Base-by-base conservation (phyloP, 306 rosid species). In the Sechiopsis laciniata region DNA sequence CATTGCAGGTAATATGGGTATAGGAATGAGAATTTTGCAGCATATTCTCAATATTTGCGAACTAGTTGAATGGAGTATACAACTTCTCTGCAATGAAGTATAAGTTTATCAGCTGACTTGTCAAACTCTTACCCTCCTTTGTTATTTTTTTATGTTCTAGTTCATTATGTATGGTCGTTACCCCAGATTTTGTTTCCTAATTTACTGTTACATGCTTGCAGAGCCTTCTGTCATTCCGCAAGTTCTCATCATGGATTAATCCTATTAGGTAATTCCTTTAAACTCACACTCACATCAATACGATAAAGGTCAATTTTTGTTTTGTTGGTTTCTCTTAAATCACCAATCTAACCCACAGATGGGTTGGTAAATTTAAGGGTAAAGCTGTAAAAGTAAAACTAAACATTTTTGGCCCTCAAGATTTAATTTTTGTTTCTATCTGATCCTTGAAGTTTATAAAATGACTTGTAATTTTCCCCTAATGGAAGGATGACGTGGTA, bases 231-330 rank as follows among this genome's bases (percentile, higher is more conserved):
- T 89, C 97, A 7, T 89, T 94, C 71, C 96, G 96, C 78, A 89
- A 90, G 83, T 89, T 81, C 82, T 94, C 98, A 12, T 84, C 96
- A 42, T 89, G 96, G 97, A 94, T 94, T 82, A 94, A 94, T 83
- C 98, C 95, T 52, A 63, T 86, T 67, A 89, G 97, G 97, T 90
- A 81, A 71, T 48, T 65, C 74, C 55, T 66, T 16, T 12, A 58
- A 37, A 35, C 73, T 54, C 26, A 48, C 21, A 54, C 8, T 29
- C 40, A 57, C 11, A 21, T 68, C 22, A 52, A 5, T 19, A 20
- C 10, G 54, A 65, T 65, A 17, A 24, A 7, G 22, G n/a, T 32
- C 37, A 32, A 32, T 26, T 26, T 26, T 26, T 35, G 2, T 35
- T 35, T 35, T 2, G 4, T 10, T 22, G 32, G 16, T 12, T 22